Evolutionary conservation across 495 filamentous ascomycete genomes (phyloP).

Genomic region (Penicillium diatomitis): DNA sequence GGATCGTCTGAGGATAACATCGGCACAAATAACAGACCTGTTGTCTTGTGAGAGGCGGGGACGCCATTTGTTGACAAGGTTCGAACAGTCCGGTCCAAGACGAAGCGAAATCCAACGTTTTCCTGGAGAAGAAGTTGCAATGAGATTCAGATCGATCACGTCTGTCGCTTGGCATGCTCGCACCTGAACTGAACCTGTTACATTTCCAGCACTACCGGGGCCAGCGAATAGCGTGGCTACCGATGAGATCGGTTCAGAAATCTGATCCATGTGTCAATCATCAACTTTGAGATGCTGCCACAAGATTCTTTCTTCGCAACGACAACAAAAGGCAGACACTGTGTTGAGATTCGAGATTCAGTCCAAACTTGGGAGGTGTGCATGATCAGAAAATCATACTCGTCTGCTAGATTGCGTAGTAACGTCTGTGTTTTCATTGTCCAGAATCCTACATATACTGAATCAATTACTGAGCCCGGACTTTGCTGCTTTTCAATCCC

Average conservation of each 20-base stretch:
- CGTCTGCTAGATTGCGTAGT: too few species aligned
- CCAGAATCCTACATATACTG: too few species aligned
- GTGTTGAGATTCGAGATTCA: too few species aligned
- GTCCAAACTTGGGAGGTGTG: too few species aligned
- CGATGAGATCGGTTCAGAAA: slow-evolving; percentile 20
- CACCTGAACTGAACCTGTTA: slow-evolving; percentile 27
- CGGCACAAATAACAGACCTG: slow-evolving; percentile 79
- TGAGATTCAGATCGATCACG: not conserved
- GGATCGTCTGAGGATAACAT: slow-evolving; percentile 43
- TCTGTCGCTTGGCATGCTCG: not conserved
- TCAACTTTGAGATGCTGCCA: too few species aligned
- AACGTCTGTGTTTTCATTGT: too few species aligned
- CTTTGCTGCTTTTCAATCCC: too few species aligned
- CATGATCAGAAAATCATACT: too few species aligned
- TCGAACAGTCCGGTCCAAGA: slow-evolving; percentile 50
- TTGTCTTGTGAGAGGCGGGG: slow-evolving; percentile 44
- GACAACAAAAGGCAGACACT: not conserved
- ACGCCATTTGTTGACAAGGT: slow-evolving; percentile 59
- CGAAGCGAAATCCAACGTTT: slow-evolving; percentile 55
- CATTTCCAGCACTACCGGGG: slow-evolving; percentile 26
- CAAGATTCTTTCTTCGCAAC: slow-evolving; percentile 7
- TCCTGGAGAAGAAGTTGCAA: slow-evolving; percentile 29
- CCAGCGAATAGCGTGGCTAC: slow-evolving; percentile 34
- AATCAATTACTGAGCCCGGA: too few species aligned
- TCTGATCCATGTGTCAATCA: not conserved